Percentiles rank a stretch among this genome's conserved stretches.
Conservation (phyloP, 345 rosid genomes). For the Cardamine resedifolia region DNA sequence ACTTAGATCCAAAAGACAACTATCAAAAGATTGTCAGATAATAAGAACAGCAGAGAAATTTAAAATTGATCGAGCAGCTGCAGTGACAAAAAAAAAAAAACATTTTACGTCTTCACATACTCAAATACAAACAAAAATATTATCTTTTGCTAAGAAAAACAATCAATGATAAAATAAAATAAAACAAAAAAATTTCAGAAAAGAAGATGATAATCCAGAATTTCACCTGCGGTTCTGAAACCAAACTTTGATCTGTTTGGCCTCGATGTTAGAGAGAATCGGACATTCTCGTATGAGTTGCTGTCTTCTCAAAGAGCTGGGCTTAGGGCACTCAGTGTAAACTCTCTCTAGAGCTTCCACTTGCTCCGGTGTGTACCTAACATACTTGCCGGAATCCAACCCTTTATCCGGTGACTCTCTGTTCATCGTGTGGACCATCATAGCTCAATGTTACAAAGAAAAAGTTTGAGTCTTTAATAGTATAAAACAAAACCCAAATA, state of each 20-base stretch:
- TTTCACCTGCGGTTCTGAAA: slow-evolving; percentile 43
- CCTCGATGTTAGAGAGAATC: slow-evolving; percentile 39
- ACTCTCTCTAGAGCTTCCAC: slow-evolving; percentile 45
- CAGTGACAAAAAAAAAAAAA: background rate
- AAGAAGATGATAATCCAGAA: background rate
- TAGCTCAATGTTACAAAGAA: slow-evolving; percentile 6
- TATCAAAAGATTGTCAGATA: background rate
- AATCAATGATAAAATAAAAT: background rate
- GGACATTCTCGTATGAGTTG: slow-evolving; percentile 44
- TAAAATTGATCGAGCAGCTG: background rate
- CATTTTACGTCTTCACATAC: background rate
- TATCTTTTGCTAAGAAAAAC: background rate
- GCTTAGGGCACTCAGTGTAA: slow-evolving; percentile 43
- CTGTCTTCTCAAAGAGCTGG: slow-evolving; percentile 39
- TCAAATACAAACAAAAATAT: slow-evolving; percentile 4
- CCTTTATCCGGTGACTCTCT: slow-evolving; percentile 42
- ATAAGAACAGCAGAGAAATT: background rate
- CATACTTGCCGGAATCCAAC: slow-evolving; percentile 42
- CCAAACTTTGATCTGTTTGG: slow-evolving; percentile 47
- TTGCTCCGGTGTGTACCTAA: slow-evolving; percentile 43
- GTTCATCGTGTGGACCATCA: slow-evolving; percentile 46
- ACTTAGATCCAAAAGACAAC: slow-evolving; percentile 16
- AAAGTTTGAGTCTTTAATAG: background rate
- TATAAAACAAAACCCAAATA: background rate
- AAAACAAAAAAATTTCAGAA: background rate